Evolutionary conservation across 805 yeast species (phyloP), one percentile per base, ranked within the genome.

Genomic region (Clavispora santaluciae): DNA sequence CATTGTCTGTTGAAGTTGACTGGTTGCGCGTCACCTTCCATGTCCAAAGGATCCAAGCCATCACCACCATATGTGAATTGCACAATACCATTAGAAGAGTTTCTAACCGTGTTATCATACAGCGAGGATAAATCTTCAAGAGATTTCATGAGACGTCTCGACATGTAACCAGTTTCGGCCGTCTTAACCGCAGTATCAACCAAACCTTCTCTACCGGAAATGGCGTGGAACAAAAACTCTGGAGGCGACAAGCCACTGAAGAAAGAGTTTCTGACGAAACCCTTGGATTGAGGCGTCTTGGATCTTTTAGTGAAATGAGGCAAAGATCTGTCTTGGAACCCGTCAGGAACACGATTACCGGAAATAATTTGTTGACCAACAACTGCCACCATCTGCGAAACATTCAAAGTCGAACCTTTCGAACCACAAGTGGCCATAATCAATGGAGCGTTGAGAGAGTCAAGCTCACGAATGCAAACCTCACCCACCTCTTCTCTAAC

Each of bases 171-270:
- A 4, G 99, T 91, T 63, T 91, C 98, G 2, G 99, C 98, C 31
- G 99, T 93, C 66, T 93, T 93, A 36, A 93, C 99, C 12, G 99
- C 99, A 41, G 99, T 93, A 76, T 93, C 99, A 63, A 93, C 95
- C 61, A 93, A 75, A 75, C 99, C 99, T 72, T 93, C 99, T 78
- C 99, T 88, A 73, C 99, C 99, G 60, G 99, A 98, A 96, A 93
- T 93, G 39, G 98, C 97, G 64, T 93, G 99, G 83, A 93, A 93
- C 64, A 93, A 90, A 65, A 93, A 93, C 65, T 93, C 99, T 66
- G 93, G 98, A 24, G 99, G 99, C 5, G 99, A 90, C 57, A 93
- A 75, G 28, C 99, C 99, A 73, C 98, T 82, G 60, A 91, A 75
- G 60, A 93, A 93, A 11, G 99, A 93, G 62, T 93, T 93, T 65